These are phyloP conservation scores for Neocallimastix lanati DNA, from an alignment of 192 early-diverging fungal species.

Conservation along the genomic window DNA sequence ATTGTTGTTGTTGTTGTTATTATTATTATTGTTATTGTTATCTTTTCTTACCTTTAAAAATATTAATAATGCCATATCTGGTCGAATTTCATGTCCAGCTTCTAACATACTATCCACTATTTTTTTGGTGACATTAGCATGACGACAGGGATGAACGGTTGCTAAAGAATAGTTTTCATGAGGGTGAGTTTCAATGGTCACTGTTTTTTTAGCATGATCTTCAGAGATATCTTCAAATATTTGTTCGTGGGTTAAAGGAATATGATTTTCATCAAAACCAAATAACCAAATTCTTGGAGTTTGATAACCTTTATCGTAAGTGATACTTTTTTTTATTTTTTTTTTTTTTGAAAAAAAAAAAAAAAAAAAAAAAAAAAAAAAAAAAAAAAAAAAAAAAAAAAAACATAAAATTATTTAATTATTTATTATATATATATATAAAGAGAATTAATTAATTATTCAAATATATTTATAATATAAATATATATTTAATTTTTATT, in stretches of 20 bases:
- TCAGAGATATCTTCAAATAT: constrained; percentile 96
- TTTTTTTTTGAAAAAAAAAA: too few relatives aligned
- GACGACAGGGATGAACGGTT: constrained; percentile 94
- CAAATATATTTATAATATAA: too few relatives aligned
- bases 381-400: too few relatives aligned
- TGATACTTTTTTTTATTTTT: constrained; percentile 28
- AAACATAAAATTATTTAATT: too few relatives aligned
- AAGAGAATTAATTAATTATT: too few relatives aligned
- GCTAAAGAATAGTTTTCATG: constrained; percentile 73
- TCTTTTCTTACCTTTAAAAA: background rate
- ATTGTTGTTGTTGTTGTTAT: too few relatives aligned
- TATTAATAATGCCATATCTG: constrained; percentile 3
- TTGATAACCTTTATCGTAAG: constrained; percentile 99
- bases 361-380: too few relatives aligned
- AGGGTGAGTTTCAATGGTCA: constrained; percentile 92
- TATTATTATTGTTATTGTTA: background rate
- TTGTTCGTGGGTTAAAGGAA: constrained; percentile 66
- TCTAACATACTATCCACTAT: constrained; percentile 70
- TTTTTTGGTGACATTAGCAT: constrained; percentile 93
- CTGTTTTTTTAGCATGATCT: constrained; percentile 98
- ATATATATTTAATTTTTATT: too few relatives aligned
- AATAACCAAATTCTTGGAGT: constrained; percentile 94
- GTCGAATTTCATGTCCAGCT: constrained; percentile 33
- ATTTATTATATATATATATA: too few relatives aligned
- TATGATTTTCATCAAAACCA: constrained; percentile 82